phyloP scores from a whole-genome alignment of 1,139 yeast species.

The Zygosaccharomyces sapae region DNA sequence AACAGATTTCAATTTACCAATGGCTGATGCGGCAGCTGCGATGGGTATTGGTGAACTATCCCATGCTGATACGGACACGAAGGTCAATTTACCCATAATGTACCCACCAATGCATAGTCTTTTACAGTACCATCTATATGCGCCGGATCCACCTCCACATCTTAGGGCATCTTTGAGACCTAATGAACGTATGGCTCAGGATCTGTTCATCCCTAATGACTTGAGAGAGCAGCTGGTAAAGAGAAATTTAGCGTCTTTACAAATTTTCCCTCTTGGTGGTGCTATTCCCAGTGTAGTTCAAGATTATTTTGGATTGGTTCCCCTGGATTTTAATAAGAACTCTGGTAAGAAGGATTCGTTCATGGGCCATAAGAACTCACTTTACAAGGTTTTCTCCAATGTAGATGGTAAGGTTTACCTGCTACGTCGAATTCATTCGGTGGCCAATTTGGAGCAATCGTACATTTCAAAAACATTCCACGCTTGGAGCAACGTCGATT shows the following conservation, averaged over 20 bases:
- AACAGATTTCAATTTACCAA: conserved; percentile 7
- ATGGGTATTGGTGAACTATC: conserved; percentile 6
- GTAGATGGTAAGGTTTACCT: conserved; percentile 74
- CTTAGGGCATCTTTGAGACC: conserved; percentile 55
- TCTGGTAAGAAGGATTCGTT: conserved; percentile 46
- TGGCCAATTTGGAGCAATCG: conserved; percentile 57
- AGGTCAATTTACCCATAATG: conserved; percentile 29
- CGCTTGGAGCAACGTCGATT: conserved; percentile 49
- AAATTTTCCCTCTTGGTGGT: conserved; percentile 42
- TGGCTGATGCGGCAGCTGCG: conserved; percentile 4
- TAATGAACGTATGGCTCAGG: conserved; percentile 65
- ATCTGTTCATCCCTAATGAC: conserved; percentile 68
- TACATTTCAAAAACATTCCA: conserved; percentile 46
- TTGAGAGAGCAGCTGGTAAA: conserved; percentile 67
- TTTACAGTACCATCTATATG: conserved; percentile 80
- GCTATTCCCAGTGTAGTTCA: conserved; percentile 51
- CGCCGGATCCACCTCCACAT: conserved; percentile 84
- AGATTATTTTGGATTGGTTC: conserved; percentile 79
- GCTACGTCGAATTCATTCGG: conserved; percentile 67
- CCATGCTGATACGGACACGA: conserved; percentile 8
- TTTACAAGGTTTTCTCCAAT: conserved; percentile 78
- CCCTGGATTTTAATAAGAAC: conserved; percentile 62
- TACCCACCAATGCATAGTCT: conserved; percentile 42
- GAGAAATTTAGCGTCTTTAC: conserved; percentile 78
- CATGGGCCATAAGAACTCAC: conserved; percentile 52